Evolutionary conservation across 768 basidiomycete species (phyloP), one percentile per base, ranked within the genome.

Genomic region (Naganishia antarctica): DNA sequence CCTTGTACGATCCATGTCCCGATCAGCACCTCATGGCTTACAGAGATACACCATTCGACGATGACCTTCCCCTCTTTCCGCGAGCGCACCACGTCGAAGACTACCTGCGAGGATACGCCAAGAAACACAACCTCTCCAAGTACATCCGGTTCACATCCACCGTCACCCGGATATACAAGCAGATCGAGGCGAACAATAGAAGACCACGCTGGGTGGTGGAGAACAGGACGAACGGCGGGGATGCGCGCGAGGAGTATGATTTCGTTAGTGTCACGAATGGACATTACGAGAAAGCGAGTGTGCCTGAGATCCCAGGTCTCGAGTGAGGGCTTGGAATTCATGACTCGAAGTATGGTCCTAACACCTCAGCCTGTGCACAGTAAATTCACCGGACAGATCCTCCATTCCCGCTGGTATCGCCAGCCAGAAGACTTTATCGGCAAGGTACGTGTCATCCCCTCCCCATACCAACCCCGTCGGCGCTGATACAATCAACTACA

Each of bases 31-130:
- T 77, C 4, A 77, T 75, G 74, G 60, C 67, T 15, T 77, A 66
- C 46, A 68, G 76, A 40, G 67, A 68, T 11, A 41, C 50, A 11
- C 68, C 70, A 11, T 74, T 73, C 57, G 66, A 69, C 0, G 63
- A 65, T 1, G 60, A 59, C 16, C 64, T 62, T 8, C 61, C 68
- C 1, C 57, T 69, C 25, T 73, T 76, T 40, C 73, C 75, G 4
- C 65, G 45, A 12, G 65, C 65, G 13, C 41, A 49, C 4, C 29
- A 51, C 25, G 87, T 92, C 0, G 82, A 83, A 44, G 69, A 79
- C n/a, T 94, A 94, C 74, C 80, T 93, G 11, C 79, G 84, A 50
- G 77, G 80, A 3, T 96, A 86, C 71, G 83, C 88, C 0, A 71
- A 79, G 3, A 81, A 83, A 53, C 90, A 87, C 72, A 70, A 82